These are phyloP conservation scores for Fusarium sp. DNA, from an alignment of 2,329 filamentous ascomycete genomes.

Conservation along the genomic window DNA sequence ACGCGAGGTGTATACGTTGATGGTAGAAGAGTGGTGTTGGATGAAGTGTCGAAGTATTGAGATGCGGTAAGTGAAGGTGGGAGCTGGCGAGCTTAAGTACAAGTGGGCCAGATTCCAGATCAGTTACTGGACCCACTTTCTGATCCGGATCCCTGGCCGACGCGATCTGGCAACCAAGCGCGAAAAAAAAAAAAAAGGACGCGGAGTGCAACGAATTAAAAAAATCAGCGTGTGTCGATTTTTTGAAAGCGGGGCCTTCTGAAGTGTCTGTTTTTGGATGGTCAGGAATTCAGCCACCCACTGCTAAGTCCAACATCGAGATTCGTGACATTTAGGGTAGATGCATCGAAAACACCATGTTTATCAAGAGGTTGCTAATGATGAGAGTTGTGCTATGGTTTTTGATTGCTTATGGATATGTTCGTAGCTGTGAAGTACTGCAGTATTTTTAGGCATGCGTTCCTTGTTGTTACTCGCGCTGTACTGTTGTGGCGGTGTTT, in stretches of 20 bases:
- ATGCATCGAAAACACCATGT: background rate
- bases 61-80: slow-evolving; percentile 38
- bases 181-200: slow-evolving; percentile 26
- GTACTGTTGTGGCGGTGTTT: background rate
- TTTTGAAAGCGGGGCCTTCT: slow-evolving; percentile 28
- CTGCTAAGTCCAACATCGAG: background rate
- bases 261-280: background rate
- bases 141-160: slow-evolving; percentile 41
- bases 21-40: slow-evolving; percentile 17
- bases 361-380: background rate
- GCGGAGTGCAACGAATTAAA: slow-evolving; percentile 29
- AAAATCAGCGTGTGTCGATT: slow-evolving; percentile 30
- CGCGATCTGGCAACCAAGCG: slow-evolving; percentile 36
- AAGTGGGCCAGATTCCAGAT: slow-evolving; percentile 53
- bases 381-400: background rate
- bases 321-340: slow-evolving; percentile 16
- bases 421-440: background rate
- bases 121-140: slow-evolving; percentile 46
- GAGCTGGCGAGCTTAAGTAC: slow-evolving; percentile 54
- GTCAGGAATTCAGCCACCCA: slow-evolving; percentile 1
- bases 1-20: slow-evolving; percentile 28
- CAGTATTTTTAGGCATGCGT: background rate
- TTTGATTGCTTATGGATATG: background rate
- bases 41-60: slow-evolving; percentile 33
- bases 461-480: background rate